Evolutionary conservation across 2,329 filamentous ascomycete genomes (phyloP).

Genomic region (Ceratocystiopsis sp.): DNA sequence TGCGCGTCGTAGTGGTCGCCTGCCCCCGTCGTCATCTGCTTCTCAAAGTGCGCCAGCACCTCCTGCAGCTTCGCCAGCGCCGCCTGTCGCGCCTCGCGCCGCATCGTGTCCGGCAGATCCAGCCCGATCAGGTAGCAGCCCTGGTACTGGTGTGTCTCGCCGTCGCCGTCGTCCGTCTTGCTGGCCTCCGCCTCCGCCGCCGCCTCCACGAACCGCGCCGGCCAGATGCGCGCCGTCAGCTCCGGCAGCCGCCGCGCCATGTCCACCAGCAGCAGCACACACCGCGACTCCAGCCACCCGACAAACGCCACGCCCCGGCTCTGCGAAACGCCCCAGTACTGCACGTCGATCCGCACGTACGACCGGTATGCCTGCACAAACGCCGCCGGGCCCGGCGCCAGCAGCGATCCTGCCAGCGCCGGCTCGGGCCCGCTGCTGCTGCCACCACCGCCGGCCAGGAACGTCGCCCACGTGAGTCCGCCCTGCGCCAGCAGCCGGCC

Average conservation of each 20-base stretch:
- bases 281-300: constrained; percentile 47
- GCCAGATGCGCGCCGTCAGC: constrained; percentile 43
- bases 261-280: constrained; percentile 39
- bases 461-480: constrained; percentile 24
- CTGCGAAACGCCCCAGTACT: constrained; percentile 46
- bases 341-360: constrained; percentile 43
- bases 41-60: constrained; percentile 30
- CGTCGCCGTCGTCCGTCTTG: constrained; percentile 11
- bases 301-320: constrained; percentile 37
- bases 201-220: constrained; percentile 34
- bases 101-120: constrained; percentile 14
- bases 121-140: constrained; percentile 47
- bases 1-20: constrained; percentile 27
- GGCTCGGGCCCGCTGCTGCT: not conserved
- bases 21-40: constrained; percentile 19
- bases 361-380: constrained; percentile 35
- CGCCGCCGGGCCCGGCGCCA: constrained; percentile 17
- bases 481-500: constrained; percentile 19
- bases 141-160: constrained; percentile 33
- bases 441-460: constrained; percentile 17
- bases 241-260: constrained; percentile 33
- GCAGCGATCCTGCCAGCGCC: not conserved
- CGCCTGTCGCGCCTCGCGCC: constrained; percentile 24
- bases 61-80: constrained; percentile 26
- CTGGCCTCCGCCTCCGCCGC: constrained; percentile 7